A percentile compares a stretch with the other conserved stretches of the same genome.
phyloP scores from a whole-genome alignment of 768 basidiomycete species.

The Plicaturopsis crispa region DNA sequence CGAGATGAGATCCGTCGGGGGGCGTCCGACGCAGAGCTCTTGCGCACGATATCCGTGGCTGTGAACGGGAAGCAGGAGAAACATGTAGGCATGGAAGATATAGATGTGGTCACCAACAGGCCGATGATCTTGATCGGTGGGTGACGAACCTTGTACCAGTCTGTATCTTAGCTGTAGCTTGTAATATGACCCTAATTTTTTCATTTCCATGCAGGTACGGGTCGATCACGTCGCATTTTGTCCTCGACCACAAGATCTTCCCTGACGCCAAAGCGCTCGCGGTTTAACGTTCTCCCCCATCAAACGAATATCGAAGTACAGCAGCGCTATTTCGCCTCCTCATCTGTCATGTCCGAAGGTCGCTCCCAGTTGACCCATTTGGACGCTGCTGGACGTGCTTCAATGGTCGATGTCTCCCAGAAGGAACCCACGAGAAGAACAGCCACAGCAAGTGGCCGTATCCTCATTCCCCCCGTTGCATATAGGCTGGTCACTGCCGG shows the following conservation, averaged over 20 bases:
- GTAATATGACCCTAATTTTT: constrained; percentile 10
- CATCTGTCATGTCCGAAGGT: constrained; percentile 5
- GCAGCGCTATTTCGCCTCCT: no score
- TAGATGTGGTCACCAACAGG: constrained; percentile 68
- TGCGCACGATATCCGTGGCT: constrained; percentile 54
- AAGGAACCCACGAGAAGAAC: constrained; percentile 56
- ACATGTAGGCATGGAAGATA: constrained; percentile 79
- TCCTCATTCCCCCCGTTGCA: constrained; percentile 58
- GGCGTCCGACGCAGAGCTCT: constrained; percentile 54
- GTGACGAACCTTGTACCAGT: constrained; percentile 50
- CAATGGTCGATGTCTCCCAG: constrained; percentile 76
- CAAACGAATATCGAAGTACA: no score
- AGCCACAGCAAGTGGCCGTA: constrained; percentile 71
- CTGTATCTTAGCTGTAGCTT: constrained; percentile 13
- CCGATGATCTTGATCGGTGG: constrained; percentile 94
- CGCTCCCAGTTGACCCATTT: constrained; percentile 55
- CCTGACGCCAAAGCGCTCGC: no score
- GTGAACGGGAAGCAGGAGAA: constrained; percentile 69
- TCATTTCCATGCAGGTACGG: no score
- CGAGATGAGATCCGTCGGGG: constrained; percentile 66
- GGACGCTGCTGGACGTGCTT: constrained; percentile 59
- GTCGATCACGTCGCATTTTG: no score
- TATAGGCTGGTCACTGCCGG: constrained; percentile 53
- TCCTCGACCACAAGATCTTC: no score
- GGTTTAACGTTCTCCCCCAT: no score